A percentile compares a stretch with the other conserved stretches of the same genome.
Evolutionary conservation across 129 eudicot genomes (phyloP).

Genomic region (Logfia minima): DNA sequence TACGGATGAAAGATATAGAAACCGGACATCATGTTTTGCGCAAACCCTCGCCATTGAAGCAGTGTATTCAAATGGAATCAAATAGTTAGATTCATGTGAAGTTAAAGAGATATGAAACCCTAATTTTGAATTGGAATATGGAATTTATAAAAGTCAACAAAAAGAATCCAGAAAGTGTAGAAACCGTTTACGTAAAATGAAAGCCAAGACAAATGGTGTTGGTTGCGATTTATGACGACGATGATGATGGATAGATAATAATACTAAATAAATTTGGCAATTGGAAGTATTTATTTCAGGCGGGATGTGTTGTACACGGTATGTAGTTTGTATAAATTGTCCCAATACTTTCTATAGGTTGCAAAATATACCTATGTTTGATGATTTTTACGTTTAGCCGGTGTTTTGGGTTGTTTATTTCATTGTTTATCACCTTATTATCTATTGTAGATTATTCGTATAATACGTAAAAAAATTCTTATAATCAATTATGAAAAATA

Average conservation of each 20-base stretch:
- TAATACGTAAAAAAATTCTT: too few relatives aligned
- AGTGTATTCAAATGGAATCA: constrained; percentile 12
- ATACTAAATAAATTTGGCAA: background rate
- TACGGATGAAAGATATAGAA: constrained; percentile 24
- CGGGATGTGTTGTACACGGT: background rate
- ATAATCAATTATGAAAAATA: too few relatives aligned
- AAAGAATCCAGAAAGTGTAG: background rate
- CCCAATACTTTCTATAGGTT: too few relatives aligned
- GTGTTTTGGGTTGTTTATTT: too few relatives aligned
- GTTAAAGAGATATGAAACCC: constrained; percentile 13
- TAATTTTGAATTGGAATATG: constrained; percentile 10
- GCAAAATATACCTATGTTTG: background rate
- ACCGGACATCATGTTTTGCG: constrained; percentile 32
- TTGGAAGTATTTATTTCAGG: background rate
- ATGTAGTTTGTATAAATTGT: too few relatives aligned
- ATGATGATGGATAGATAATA: background rate
- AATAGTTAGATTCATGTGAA: constrained; percentile 28
- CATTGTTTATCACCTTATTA: too few relatives aligned
- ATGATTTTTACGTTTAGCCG: too few relatives aligned
- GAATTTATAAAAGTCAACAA: background rate
- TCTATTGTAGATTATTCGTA: too few relatives aligned
- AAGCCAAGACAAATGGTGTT: constrained; percentile 24
- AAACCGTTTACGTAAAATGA: constrained; percentile 37
- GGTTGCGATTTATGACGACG: constrained; percentile 10
- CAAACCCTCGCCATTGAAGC: constrained; percentile 48